These are phyloP conservation scores for Diplodia scrobiculata DNA, from an alignment of 2,329 filamentous ascomycete species.

Conservation along the genomic window DNA sequence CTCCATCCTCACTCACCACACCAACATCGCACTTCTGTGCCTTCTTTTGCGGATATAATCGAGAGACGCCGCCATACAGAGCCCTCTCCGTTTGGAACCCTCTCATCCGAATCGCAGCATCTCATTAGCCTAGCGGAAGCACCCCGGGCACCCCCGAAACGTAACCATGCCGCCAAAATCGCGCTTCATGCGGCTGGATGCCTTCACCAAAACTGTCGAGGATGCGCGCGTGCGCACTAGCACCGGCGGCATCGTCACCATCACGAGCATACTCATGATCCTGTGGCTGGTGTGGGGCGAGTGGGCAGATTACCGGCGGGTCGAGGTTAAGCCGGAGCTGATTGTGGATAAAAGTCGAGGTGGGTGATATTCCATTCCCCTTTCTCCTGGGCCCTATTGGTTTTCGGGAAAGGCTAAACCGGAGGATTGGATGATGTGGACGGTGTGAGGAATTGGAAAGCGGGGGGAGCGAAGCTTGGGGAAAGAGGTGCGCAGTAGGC, in stretches of 20 bases:
- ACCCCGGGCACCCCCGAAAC: background rate
- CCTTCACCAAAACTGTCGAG: constrained; percentile 98
- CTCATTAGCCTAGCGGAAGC: no score
- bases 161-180: constrained; percentile 81
- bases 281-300: constrained; percentile 90
- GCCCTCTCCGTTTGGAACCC: no score
- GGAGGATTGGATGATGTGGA: background rate
- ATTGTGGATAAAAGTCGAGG: constrained; percentile 96
- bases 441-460: background rate
- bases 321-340: constrained; percentile 86
- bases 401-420: no score
- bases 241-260: constrained; percentile 91
- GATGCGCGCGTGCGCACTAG: constrained; percentile 96
- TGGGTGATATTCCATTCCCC: constrained; percentile 46
- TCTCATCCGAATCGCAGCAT: background rate
- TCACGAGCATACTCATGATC: constrained; percentile 84
- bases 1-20: background rate
- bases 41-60: background rate
- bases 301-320: constrained; percentile 88
- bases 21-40: background rate
- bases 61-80: background rate
- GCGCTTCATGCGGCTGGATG: constrained; percentile 93
- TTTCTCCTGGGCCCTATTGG: background rate
- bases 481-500: background rate
- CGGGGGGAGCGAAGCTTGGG: background rate